Base-by-base conservation (phyloP, 1,284 basidiomycete species). In the Ceratobasidium sp. region DNA sequence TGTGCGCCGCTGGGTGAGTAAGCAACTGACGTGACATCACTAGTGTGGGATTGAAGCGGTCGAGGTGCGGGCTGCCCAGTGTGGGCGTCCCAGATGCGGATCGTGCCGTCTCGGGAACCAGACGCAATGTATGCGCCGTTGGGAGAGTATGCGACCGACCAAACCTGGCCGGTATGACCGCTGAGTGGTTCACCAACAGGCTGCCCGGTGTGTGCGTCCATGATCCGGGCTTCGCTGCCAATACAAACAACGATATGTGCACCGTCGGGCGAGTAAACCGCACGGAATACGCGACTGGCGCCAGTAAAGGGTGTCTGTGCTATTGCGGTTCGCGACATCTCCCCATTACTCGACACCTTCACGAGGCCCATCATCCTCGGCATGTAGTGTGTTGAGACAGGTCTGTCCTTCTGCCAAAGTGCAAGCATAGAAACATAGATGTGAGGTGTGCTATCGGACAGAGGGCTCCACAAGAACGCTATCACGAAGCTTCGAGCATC, bases 401-500 rank as follows among this genome's bases (percentile, higher is more conserved):
- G 15, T 15, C 15, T 17, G n/a, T 51, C 49, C 15, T 51, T 19
- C 19, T 13, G 49, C 49, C 49, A 51, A 6, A 51, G 49, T 6
- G 49, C 15, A 51, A 51, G 49, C 49, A 51, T 51, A 2, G 49
- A 51, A 17, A 51, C 6, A 51, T 51, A 51, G 49, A 51, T 7
- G n/a, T 51, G 49, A 19, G 49, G 49, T 17, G 49, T 51, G 15
- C 68, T 59, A 2, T 32, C 9, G 13, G 52, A 43, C n/a, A 25
- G 11, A 3, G 67, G 7, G 43, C 37, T 44, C 4, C 5, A n/a
- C 29, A 52, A 52, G 32, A 57, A 70, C 11, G n/a, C 17, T 17
- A 37, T 44, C 13, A 70, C 43, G 25, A 70, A 70, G 1, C n/a
- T 15, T 22, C 37, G 29, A 3, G 56, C 56, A 19, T 70, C 68